Conservation (phyloP, 1,139 yeast genomes). For the Blastobotrys ciferrii region DNA sequence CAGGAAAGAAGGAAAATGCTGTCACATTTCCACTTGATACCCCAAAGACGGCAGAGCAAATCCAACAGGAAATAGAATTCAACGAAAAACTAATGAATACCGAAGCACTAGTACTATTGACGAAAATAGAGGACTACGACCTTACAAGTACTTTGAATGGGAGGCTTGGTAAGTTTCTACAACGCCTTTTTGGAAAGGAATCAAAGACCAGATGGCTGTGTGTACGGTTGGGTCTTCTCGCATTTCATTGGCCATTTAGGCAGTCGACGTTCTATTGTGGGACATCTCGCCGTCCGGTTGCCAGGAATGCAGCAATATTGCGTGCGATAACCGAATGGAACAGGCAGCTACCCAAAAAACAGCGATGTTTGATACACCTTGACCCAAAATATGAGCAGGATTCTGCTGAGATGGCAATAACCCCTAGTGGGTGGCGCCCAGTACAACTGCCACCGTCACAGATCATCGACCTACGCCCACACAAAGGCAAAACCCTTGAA, state of each 20-base stretch:
- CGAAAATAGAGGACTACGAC: slow-evolving; percentile 42
- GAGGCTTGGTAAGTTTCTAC: slow-evolving; percentile 32
- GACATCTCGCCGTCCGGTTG: slow-evolving; percentile 43
- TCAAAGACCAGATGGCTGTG: slow-evolving; percentile 38
- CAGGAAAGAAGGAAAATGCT: slow-evolving; percentile 31
- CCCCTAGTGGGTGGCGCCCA: slow-evolving; percentile 44
- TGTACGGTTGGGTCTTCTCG: slow-evolving; percentile 43
- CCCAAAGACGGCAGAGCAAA: slow-evolving; percentile 29
- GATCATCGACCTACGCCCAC: slow-evolving; percentile 44
- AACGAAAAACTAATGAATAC: slow-evolving; percentile 41
- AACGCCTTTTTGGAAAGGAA: slow-evolving; percentile 36
- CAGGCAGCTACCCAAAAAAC: slow-evolving; percentile 26
- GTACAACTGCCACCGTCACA: slow-evolving; percentile 43
- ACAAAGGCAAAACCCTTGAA: slow-evolving; percentile 33
- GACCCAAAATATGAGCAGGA: slow-evolving; percentile 44
- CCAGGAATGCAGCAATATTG: slow-evolving; percentile 44
- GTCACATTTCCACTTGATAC: slow-evolving; percentile 23
- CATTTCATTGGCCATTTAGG: slow-evolving; percentile 50
- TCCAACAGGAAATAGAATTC: slow-evolving; percentile 33
- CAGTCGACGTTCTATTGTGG: slow-evolving; percentile 44
- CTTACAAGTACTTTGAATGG: slow-evolving; percentile 40
- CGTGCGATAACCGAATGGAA: slow-evolving; percentile 44
- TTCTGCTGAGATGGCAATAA: slow-evolving; percentile 38
- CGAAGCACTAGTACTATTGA: slow-evolving; percentile 44
- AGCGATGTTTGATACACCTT: slow-evolving; percentile 40